Percentiles rank a stretch among this genome's conserved stretches.
Evolutionary conservation across 129 eudicot species (phyloP).

Genomic region (Tanacetum coccineum): DNA sequence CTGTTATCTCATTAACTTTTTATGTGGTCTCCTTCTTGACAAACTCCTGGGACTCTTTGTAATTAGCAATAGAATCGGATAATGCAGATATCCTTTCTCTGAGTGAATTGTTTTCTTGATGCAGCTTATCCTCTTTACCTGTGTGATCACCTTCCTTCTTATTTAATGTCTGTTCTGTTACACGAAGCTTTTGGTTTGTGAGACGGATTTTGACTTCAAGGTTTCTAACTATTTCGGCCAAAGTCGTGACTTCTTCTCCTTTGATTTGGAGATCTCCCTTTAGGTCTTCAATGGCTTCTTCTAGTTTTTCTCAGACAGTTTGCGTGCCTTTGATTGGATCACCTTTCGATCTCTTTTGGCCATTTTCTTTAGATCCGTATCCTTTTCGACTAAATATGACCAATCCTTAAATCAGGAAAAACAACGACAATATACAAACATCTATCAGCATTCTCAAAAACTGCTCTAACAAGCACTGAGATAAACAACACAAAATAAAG

Average conservation of each 20-base stretch:
- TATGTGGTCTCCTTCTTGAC: conserved; percentile 41
- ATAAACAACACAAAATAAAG: too few species aligned
- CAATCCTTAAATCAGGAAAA: too few species aligned
- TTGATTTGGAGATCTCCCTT: conserved; percentile 69
- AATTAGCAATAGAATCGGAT: conserved; percentile 33
- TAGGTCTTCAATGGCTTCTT: conserved; percentile 70
- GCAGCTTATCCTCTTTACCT: conserved; percentile 49
- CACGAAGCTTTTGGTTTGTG: conserved; percentile 76
- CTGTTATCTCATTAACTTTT: conserved; percentile 39
- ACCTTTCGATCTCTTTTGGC: conserved; percentile 36
- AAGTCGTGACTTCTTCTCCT: conserved; percentile 59
- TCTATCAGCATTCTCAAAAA: too few species aligned
- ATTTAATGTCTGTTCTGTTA: conserved; percentile 75
- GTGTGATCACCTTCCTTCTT: conserved; percentile 61
- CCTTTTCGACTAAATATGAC: conserved; percentile 39
- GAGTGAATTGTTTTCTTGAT: conserved; percentile 59
- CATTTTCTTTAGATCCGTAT: conserved; percentile 43
- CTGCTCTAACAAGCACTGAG: too few species aligned
- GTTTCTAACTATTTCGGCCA: conserved; percentile 61
- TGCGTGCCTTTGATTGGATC: conserved; percentile 37
- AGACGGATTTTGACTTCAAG: conserved; percentile 83
- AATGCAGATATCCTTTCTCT: conserved; percentile 42
- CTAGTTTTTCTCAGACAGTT: conserved; percentile 42
- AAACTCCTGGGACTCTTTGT: conserved; percentile 52
- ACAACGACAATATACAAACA: too few species aligned